phyloP scores from a whole-genome alignment of 2,329 filamentous ascomycete species.

The Leptographium procerum region DNA sequence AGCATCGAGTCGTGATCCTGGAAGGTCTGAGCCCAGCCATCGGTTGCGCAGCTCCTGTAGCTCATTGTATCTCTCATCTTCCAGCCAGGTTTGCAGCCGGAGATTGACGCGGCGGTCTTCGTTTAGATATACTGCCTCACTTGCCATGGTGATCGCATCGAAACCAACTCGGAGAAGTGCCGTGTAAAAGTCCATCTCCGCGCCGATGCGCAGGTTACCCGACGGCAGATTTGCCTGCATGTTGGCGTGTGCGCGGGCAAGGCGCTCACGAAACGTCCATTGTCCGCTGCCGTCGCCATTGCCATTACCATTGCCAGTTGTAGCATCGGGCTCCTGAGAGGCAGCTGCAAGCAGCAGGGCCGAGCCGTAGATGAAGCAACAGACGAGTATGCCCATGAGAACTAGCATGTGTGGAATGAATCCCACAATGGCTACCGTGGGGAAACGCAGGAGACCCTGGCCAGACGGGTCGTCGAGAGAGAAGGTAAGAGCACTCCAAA shows the following conservation, averaged over 20 bases:
- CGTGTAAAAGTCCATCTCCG: conserved; percentile 93
- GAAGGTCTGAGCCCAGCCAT: conserved; percentile 34
- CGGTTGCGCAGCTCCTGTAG: conserved; percentile 50
- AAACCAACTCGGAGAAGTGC: conserved; percentile 80
- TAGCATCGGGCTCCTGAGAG: conserved; percentile 12
- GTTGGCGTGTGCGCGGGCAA: conserved; percentile 67
- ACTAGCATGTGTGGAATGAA: conserved; percentile 93
- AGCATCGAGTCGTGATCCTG: conserved; percentile 38
- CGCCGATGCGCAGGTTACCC: conserved; percentile 65
- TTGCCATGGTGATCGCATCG: conserved; percentile 79
- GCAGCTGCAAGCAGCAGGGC: conserved; percentile 68
- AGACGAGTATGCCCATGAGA: conserved; percentile 64
- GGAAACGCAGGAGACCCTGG: conserved; percentile 70
- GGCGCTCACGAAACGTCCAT: conserved; percentile 44
- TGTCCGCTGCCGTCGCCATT: background rate
- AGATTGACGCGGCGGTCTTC: conserved; percentile 68
- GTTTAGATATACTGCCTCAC: conserved; percentile 90
- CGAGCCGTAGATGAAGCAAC: conserved; percentile 63
- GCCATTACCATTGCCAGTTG: background rate
- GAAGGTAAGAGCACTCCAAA: conserved; percentile 59
- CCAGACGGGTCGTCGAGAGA: conserved; percentile 47
- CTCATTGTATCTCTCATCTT: conserved; percentile 73
- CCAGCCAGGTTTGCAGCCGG: conserved; percentile 75
- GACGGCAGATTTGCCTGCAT: conserved; percentile 87
- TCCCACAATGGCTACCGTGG: conserved; percentile 87